A percentile compares a stretch with the other conserved stretches of the same genome.
Conservation (phyloP, 345 rosid species). For the Linum tenue region DNA sequence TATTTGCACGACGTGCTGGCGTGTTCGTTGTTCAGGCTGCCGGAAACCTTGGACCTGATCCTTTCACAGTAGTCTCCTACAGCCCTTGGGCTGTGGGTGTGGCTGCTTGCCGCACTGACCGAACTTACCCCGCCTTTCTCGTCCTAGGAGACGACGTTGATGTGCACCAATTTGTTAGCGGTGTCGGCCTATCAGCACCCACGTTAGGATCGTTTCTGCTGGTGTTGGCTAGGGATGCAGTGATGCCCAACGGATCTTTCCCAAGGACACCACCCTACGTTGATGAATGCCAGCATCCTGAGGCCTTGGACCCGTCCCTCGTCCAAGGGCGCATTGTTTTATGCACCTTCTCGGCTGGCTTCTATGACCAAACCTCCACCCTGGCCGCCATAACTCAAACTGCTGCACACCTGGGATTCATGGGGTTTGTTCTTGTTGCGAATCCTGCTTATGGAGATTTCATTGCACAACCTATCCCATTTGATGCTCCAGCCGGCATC, state of each 20-base stretch:
- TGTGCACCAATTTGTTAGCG: slow-evolving; percentile 24
- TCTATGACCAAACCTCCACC: slow-evolving; percentile 49
- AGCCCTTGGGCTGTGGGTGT: slow-evolving; percentile 78
- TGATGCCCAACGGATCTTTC: slow-evolving; percentile 32
- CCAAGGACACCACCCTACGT: slow-evolving; percentile 36
- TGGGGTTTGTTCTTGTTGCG: slow-evolving; percentile 59
- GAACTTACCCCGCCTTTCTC: slow-evolving; percentile 49
- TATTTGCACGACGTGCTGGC: slow-evolving; percentile 61
- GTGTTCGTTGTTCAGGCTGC: slow-evolving; percentile 81
- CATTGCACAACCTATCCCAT: slow-evolving; percentile 55
- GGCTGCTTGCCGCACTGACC: slow-evolving; percentile 53
- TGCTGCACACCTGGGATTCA: slow-evolving; percentile 46
- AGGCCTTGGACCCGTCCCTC: slow-evolving; percentile 36
- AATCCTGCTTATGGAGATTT: slow-evolving; percentile 53
- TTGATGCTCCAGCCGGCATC: slow-evolving; percentile 43
- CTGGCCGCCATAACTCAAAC: slow-evolving; percentile 47
- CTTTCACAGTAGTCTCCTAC: slow-evolving; percentile 52
- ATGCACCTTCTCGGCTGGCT: slow-evolving; percentile 70
- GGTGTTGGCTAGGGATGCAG: slow-evolving; percentile 61
- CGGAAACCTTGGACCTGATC: slow-evolving; percentile 63
- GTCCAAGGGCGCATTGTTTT: slow-evolving; percentile 54
- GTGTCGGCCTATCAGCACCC: slow-evolving; percentile 48
- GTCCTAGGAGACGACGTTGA: slow-evolving; percentile 44
- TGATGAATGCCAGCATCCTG: slow-evolving; percentile 76
- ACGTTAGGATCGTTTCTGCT: slow-evolving; percentile 14